phyloP scores from a whole-genome alignment of 2,329 filamentous ascomycete species.

The Aspergillus sclerotialis region DNA sequence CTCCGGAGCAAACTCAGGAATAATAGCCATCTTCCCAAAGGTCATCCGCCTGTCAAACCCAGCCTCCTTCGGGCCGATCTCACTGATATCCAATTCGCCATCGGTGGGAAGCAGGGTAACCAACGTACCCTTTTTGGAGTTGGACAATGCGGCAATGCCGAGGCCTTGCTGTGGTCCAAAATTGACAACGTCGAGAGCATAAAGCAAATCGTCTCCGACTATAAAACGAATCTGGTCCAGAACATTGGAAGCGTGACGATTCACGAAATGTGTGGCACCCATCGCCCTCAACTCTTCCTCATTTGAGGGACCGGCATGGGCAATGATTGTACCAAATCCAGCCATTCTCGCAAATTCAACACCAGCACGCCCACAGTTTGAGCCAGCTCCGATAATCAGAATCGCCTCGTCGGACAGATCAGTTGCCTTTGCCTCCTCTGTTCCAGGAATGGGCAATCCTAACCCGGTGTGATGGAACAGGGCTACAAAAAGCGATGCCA shows the following conservation, averaged over 20 bases:
- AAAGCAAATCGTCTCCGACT: slow-evolving; percentile 32
- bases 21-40: slow-evolving; percentile 15
- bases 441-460: slow-evolving; percentile 6
- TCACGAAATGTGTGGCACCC: slow-evolving; percentile 37
- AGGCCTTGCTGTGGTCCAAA: slow-evolving; percentile 16
- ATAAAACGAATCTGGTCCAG: slow-evolving; percentile 21
- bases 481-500: slow-evolving; percentile 23
- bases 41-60: slow-evolving; percentile 24
- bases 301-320: slow-evolving; percentile 22
- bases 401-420: slow-evolving; percentile 6
- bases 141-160: slow-evolving; percentile 27
- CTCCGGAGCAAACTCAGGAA: slow-evolving; percentile 16
- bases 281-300: slow-evolving; percentile 24
- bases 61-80: slow-evolving; percentile 22
- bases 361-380: slow-evolving; percentile 26
- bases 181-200: slow-evolving; percentile 30
- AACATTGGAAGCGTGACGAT: slow-evolving; percentile 28
- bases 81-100: slow-evolving; percentile 14
- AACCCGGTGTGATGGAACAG: slow-evolving; percentile 21
- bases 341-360: slow-evolving; percentile 25
- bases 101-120: slow-evolving; percentile 12
- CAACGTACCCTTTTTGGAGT: slow-evolving; percentile 25
- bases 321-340: slow-evolving; percentile 33
- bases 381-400: slow-evolving; percentile 30
- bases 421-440: not conserved